A percentile compares a stretch with the other conserved stretches of the same genome.
Evolutionary conservation across 768 basidiomycete genomes (phyloP).

Genomic region (Lepiota brunneoincarnata): DNA sequence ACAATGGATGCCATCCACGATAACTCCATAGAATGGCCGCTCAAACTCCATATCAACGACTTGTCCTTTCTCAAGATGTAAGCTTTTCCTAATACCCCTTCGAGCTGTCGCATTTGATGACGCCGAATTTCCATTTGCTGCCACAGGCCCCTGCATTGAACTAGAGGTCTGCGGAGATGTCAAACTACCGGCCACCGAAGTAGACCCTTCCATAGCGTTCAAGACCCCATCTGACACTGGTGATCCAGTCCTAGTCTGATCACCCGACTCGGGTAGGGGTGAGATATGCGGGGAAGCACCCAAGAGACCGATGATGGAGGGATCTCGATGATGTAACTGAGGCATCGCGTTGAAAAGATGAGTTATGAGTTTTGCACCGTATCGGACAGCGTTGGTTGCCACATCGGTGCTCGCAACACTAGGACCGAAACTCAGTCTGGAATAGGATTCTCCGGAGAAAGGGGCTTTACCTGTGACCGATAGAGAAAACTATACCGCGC

Average conservation of each 20-base stretch:
- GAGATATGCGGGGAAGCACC: slow-evolving; percentile 70
- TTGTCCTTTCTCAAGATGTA: slow-evolving; percentile 47
- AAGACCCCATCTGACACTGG: neutral
- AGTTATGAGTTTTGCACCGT: slow-evolving; percentile 83
- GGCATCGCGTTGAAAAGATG: slow-evolving; percentile 96
- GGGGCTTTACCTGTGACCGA: slow-evolving; percentile 75
- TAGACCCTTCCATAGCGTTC: neutral
- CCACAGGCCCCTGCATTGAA: slow-evolving; percentile 5
- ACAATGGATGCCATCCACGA: slow-evolving; percentile 89
- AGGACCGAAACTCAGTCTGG: slow-evolving; percentile 10
- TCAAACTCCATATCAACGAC: slow-evolving; percentile 52
- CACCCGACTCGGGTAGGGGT: slow-evolving; percentile 17
- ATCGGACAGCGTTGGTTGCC: slow-evolving; percentile 66
- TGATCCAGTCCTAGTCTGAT: neutral
- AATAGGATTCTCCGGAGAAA: neutral
- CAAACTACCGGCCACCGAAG: neutral
- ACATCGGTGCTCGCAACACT: slow-evolving; percentile 75
- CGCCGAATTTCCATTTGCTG: slow-evolving; percentile 19
- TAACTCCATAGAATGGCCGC: slow-evolving; percentile 84
- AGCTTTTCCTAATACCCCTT: slow-evolving; percentile 26
- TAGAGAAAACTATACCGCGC: slow-evolving; percentile 75
- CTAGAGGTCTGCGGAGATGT: neutral
- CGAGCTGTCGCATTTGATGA: slow-evolving; percentile 15
- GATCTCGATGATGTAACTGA: slow-evolving; percentile 85
- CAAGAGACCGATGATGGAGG: slow-evolving; percentile 86